Evolutionary conservation across 2,329 filamentous ascomycete species (phyloP), one percentile per base, ranked within the genome.

Genomic region (Ascocoryne sarcoides): DNA sequence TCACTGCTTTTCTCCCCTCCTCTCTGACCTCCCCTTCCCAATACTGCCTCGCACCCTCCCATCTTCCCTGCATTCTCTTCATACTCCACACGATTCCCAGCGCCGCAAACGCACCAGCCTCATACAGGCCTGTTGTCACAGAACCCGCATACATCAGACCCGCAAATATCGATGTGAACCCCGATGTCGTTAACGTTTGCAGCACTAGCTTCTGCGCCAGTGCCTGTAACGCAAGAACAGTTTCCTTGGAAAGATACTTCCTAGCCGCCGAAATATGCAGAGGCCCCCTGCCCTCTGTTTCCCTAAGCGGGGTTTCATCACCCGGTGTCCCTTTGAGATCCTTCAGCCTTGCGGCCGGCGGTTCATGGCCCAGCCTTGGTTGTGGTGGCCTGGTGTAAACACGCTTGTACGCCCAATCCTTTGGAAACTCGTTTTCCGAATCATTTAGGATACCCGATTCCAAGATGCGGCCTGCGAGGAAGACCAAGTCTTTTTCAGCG

Each of bases 401-500:
- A 18, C 43, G 40, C 33, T 54, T 57, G 36, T 55, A 59, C 8
- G 56, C 48, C 52, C 52, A 55, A 36, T 49, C 38, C 42, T 42
- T 38, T 29, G 36, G 32, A 36, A 33, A n/a, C 20, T 32, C 10
- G 18, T 39, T 28, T 5, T 35, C 10, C 23, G 14, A 18, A 17
- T 45, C 32, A 9, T 44, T 38, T 15, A 47, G 40, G 31, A 78
- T 64, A 2, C 77, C 77, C 15, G 76, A 71, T 59, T 82, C 79
- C 14, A 76, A 71, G 52, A 93, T 79, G 35, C 81, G 76, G 1
- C 90, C 90, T 5, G 84, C 76, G 2, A 95, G 73, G 62, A 82
- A 94, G 34, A 95, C 81, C n/a, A 87, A 73, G 40, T 79, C 81
- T 52, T 81, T 80, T 61, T 95, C 89, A 0, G 89, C 82, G 3